Evolutionary conservation across 805 yeast genomes (phyloP).

Genomic region (Komagataella pastoris): DNA sequence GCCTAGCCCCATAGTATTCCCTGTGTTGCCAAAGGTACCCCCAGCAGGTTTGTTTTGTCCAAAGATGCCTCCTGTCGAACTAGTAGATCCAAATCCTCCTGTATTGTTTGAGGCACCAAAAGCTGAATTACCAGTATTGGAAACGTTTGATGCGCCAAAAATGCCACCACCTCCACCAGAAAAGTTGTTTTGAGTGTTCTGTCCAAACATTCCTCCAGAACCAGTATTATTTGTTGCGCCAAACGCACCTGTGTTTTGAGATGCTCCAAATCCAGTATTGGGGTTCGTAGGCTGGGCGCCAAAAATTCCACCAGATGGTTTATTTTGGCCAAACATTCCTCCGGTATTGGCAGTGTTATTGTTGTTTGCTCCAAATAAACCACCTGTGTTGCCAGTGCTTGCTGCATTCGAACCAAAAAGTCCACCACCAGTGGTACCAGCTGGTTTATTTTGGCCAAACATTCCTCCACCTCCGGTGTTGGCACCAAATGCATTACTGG

Average conservation of each 20-base stretch:
- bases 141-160: slow-evolving; percentile 19
- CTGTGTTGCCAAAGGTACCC: slow-evolving; percentile 4
- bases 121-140: slow-evolving; percentile 3
- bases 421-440: slow-evolving; percentile 17
- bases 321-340: slow-evolving; percentile 20
- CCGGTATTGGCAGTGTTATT: slow-evolving; percentile 12
- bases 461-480: slow-evolving; percentile 9
- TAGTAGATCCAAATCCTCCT: slow-evolving; percentile 4
- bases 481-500: slow-evolving; percentile 15
- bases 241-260: slow-evolving; percentile 8
- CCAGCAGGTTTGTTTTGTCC: slow-evolving; percentile 17
- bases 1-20: slow-evolving; percentile 10
- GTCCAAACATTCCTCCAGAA: slow-evolving; percentile 8
- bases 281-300: slow-evolving; percentile 13
- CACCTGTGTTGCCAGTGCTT: slow-evolving; percentile 6
- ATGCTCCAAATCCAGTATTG: slow-evolving; percentile 10
- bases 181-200: neutral
- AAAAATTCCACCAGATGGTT: slow-evolving; percentile 17
- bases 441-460: neutral
- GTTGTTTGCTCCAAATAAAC: slow-evolving; percentile 10
- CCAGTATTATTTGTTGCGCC: slow-evolving; percentile 7
- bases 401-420: slow-evolving; percentile 25
- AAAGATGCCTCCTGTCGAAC: slow-evolving; percentile 22
- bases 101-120: slow-evolving; percentile 19
- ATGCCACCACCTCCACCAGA: slow-evolving; percentile 14